Percentiles rank a stretch among this genome's conserved stretches.
phyloP scores from a whole-genome alignment of 2,329 filamentous ascomycete species.

The Cytospora chrysosperma region DNA sequence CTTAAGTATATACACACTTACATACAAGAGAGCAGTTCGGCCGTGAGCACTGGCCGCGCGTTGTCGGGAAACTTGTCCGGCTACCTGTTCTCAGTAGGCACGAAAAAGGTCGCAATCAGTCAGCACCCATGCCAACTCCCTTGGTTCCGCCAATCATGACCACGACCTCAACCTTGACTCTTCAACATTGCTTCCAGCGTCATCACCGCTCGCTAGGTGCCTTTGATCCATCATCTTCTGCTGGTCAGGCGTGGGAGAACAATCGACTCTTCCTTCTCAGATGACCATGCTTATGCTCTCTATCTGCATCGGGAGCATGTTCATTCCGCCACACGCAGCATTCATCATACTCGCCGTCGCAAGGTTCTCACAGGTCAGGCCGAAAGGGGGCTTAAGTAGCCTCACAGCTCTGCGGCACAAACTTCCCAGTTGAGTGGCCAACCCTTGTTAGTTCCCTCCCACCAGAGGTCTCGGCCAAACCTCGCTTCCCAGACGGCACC shows the following conservation, averaged over 20 bases:
- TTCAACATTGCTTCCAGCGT: neutral
- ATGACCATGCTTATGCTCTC: neutral
- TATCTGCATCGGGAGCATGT: neutral
- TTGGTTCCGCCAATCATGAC: neutral
- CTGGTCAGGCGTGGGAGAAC: neutral
- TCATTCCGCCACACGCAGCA: no score
- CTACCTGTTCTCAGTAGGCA: neutral
- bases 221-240: no score
- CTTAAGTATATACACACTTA: neutral
- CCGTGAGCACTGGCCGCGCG: neutral
- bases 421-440: neutral
- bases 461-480: neutral
- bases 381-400: neutral
- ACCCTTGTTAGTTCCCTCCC: neutral
- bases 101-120: neutral
- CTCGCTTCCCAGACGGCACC: constrained; percentile 7
- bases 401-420: neutral
- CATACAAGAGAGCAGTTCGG: no score
- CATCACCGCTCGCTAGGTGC: no score
- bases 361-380: neutral
- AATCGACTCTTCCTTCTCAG: neutral
- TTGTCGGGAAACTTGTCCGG: neutral
- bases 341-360: neutral
- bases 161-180: neutral
- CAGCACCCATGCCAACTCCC: neutral